Percentiles rank a stretch among this genome's conserved stretches.
Evolutionary conservation across 192 early-diverging fungal genomes (phyloP).

Genomic region (Lunasporangiospora selenospora): DNA sequence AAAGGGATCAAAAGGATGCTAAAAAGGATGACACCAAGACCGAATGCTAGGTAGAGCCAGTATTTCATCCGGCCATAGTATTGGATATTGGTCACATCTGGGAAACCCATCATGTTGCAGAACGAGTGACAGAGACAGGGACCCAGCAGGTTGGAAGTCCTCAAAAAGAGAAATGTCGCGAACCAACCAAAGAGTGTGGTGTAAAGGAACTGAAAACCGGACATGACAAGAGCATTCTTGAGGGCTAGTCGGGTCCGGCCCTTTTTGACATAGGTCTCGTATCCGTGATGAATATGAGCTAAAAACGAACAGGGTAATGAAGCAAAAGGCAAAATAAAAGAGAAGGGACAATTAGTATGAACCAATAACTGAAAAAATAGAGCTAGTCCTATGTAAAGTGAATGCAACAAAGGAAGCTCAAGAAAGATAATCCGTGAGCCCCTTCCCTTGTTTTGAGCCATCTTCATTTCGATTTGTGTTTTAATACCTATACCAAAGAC

Average conservation of each 20-base stretch:
- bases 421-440: too few species aligned
- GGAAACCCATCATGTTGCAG: constrained; percentile 77
- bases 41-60: not conserved
- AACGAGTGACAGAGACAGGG: constrained; percentile 63
- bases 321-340: not conserved
- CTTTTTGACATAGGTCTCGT: constrained; percentile 51
- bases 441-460: too few species aligned
- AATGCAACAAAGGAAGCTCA: too few species aligned
- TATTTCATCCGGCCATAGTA: not conserved
- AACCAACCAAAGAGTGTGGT: constrained; percentile 80
- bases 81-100: constrained; percentile 57
- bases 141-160: constrained; percentile 55
- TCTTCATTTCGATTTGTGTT: too few species aligned
- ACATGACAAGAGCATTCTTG: constrained; percentile 37
- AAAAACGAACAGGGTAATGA: too few species aligned
- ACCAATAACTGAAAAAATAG: not conserved
- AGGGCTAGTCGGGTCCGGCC: constrained; percentile 41
- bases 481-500: constrained; percentile 78
- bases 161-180: constrained; percentile 62
- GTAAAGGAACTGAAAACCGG: constrained; percentile 71
- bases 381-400: too few species aligned
- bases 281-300: constrained; percentile 72
- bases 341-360: too few species aligned
- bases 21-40: constrained; percentile 13
- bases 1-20: constrained; percentile 3